A percentile compares a stretch with the other conserved stretches of the same genome.
Conservation (phyloP, 352 stramenopile genomes). For the Globisporangium perplexum region DNA sequence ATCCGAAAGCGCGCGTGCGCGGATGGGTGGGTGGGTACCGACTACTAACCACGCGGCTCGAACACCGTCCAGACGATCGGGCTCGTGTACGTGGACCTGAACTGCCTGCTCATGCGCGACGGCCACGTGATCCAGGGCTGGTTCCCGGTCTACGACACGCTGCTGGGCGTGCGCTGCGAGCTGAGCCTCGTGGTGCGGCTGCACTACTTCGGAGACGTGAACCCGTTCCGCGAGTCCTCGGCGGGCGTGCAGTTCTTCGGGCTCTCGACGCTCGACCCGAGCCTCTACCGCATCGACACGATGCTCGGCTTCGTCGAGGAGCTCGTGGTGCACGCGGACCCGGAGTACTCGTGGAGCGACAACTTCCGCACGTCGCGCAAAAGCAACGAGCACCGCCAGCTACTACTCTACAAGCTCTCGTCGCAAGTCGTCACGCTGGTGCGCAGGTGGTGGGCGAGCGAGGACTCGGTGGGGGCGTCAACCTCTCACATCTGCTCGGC, state of each 20-base stretch:
- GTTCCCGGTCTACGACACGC: slow-evolving; percentile 98
- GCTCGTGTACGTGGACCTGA: slow-evolving; percentile 97
- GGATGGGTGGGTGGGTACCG: too few relatives aligned
- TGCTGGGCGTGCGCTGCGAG: slow-evolving; percentile 94
- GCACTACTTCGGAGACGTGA: slow-evolving; percentile 96
- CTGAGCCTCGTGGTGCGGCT: slow-evolving; percentile 94
- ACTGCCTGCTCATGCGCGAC: slow-evolving; percentile 95
- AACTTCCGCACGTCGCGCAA: slow-evolving; percentile 89
- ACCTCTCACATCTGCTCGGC: neutral
- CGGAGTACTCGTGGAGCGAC: slow-evolving; percentile 97
- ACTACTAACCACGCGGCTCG: too few relatives aligned
- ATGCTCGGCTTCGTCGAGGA: slow-evolving; percentile 94
- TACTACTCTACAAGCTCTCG: slow-evolving; percentile 94
- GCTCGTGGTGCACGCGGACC: slow-evolving; percentile 97
- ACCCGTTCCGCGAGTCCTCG: slow-evolving; percentile 96
- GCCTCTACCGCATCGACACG: slow-evolving; percentile 83
- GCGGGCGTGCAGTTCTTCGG: slow-evolving; percentile 97
- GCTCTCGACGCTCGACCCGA: slow-evolving; percentile 91
- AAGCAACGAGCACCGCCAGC: slow-evolving; percentile 96
- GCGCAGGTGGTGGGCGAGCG: neutral
- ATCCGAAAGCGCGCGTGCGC: too few relatives aligned
- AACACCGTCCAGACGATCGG: slow-evolving; percentile 77
- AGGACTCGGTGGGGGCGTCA: too few relatives aligned
- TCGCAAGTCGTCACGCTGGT: slow-evolving; percentile 77
- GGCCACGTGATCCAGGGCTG: slow-evolving; percentile 93